Evolutionary conservation across 2,329 filamentous ascomycete genomes (phyloP), one percentile per base, ranked within the genome.

Genomic region (Fusarium agapanthi): DNA sequence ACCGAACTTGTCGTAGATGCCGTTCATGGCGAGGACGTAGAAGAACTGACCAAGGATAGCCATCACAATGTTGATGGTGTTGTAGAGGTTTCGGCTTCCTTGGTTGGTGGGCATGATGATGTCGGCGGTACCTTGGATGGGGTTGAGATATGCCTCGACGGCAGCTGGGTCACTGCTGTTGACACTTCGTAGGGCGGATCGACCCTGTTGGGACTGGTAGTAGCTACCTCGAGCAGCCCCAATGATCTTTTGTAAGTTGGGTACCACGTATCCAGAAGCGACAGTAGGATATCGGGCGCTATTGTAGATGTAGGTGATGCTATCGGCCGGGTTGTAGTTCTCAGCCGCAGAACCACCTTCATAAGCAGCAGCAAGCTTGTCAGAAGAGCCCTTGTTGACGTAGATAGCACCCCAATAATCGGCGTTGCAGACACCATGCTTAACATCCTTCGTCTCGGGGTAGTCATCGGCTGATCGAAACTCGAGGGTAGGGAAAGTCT

Each of bases 401-500:
- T 82, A 82, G 11, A 84, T 58, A 5, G 81, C 82, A 6, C 72
- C 83, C 83, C 83, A 84, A 65, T 82, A 83, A 35, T 78, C 66
- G 0, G 73, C 75, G 18, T 78, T 71, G 63, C 83, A 84, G 28
- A 84, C 81, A 2, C 78, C 76, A n/a, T 79, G 67, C 40, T 71
- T 72, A 8, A 84, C 61, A 34, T 78, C 71, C 3, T 59, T 74
- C 0, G 77, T 56, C 1, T 72, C 70, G 0, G 79, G 67, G 55
- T 77, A 83, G n/a, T 80, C 54, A 2, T 66, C 61, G 11, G 65
- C 38, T 1, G 73, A 57, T 24, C 59, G 69, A 51, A 81, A 79
- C 32, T 79, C 73, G 28, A 84, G 50, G 2, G 79, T 79, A 2
- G 80, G 81, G 63, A 81, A 83, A 7, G 35, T 56, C 15, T 77